Evolutionary conservation across 208 protist species (phyloP), one percentile per base, ranked within the genome.

Genomic region (Strigomonas culicis): DNA sequence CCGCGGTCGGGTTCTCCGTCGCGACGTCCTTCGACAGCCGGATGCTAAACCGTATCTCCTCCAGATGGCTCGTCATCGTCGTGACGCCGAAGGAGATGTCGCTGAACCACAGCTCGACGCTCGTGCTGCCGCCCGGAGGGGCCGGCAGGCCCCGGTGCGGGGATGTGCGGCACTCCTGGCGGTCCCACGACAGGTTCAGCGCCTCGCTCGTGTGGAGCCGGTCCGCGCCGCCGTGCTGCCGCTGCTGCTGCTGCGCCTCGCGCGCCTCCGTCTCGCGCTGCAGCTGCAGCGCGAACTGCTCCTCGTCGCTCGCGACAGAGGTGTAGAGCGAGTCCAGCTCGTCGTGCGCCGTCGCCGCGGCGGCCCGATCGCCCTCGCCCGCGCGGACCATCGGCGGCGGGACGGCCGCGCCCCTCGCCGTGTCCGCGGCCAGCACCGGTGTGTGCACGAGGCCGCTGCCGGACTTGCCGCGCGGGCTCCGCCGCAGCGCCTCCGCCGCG

Each of bases 21-120:
- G 83, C 83, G 25, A 95, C 84, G 68, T 95, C 88, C 32, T 69
- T 79, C 13, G 83, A 90, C 3, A 92, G 70, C 8, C 84, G 77
- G 30, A 95, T 83, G 46, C 75, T 74, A 30, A 95, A 66, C 46
- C 88, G 84, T 61, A 92, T 86, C 67, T 88, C 79, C 11, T 77
- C 69, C 66, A 95, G 68, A 47, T 88, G 78, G 1, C 67, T 61
- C 8, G 80, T 92, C 24, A 70, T 51, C 8, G 60, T 27, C 7
- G 83, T 89, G 27, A 75, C 79, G 15, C 78, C 80, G 72, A 95
- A 95, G 30, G 83, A 72, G 52, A 95, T 80, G 34, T 78, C 69
- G 17, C 66, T 80, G 39, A 92, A 82, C 34, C 79, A 71, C 21
- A 95, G 66, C 49, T 88, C 83, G 21, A 95, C 83, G 19, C 68